Conservation (phyloP, 176 grass and related monocot species). For the Oryza brachyantha region DNA sequence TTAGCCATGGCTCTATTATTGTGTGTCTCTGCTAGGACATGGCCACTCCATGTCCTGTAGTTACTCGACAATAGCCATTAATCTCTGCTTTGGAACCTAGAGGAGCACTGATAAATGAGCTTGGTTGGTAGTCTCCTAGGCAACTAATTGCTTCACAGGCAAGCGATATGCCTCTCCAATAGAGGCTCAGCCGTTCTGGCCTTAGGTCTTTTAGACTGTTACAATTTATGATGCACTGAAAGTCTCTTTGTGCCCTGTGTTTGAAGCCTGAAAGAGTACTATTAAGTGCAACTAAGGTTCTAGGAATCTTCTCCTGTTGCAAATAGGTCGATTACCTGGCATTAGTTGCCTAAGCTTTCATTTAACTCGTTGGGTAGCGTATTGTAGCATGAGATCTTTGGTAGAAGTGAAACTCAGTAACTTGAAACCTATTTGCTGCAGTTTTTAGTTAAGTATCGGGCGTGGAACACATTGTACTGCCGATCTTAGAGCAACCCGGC, state of each 20-base stretch:
- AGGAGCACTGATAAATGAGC: constrained; percentile 8
- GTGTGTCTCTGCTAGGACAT: background rate
- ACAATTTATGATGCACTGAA: background rate
- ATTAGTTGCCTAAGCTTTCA: background rate
- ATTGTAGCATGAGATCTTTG: background rate
- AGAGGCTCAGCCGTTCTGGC: background rate
- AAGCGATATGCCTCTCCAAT: constrained; percentile 20
- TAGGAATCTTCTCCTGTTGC: background rate
- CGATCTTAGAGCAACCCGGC: too few species aligned
- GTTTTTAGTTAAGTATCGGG: background rate
- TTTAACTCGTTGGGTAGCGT: background rate
- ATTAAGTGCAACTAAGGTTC: background rate
- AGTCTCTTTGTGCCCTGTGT: background rate
- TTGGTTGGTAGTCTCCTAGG: constrained; percentile 8
- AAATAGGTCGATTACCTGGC: background rate
- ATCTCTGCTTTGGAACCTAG: constrained; percentile 6
- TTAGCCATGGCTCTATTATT: constrained; percentile 14
- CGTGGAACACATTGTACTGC: background rate
- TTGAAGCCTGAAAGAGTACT: background rate
- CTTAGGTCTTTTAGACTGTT: background rate
- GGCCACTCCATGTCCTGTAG: background rate
- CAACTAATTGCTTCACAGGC: constrained; percentile 31
- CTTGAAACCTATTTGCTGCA: background rate
- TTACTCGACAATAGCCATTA: constrained; percentile 5
- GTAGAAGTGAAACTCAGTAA: background rate